Base-by-base conservation (phyloP, 2,329 filamentous ascomycete species). In the Ophiognomonia clavigignenti-juglandacearum region DNA sequence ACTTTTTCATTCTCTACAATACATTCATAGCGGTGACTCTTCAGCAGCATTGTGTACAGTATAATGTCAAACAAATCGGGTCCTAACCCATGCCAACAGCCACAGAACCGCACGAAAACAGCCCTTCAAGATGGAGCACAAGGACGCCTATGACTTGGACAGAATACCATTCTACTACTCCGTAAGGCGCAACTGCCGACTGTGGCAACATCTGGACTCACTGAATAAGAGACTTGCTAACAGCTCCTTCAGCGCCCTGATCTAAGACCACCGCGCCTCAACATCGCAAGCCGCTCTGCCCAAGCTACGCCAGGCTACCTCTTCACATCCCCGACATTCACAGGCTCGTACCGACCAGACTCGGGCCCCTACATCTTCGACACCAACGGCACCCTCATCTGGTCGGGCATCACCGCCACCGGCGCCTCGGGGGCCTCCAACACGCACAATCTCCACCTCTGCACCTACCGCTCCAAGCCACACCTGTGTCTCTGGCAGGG, bases 121-220 rank as follows among this genome's bases (percentile, higher is more conserved):
- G 19, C 18, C 8, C 10, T 11, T 14, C 6, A 23, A 37, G n/a
- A 37, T 37, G 35, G 35, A 37, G 35, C 35, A 37, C 35, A 37
- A 37, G 19, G 35, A 22, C 18, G 35, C 35, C 6, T 37, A 22
- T 14, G 35, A 37, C 19, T 23, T 37, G 19, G 35, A 37, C 35
- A 44, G 46, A n/a, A 37, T 48, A 9, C 46, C 36, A 4, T 48
- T 48, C 46, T 48, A 45, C 36, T 48, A 44, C n/a, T 48, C 46
- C 14, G 46, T 48, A 32, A 40, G 46, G 39, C 2, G n/a, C n/a
- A n/a, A n/a, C n/a, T n/a, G n/a, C n/a, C n/a, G n/a, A n/a, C n/a
- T n/a, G n/a, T n/a, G n/a, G n/a, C n/a, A n/a, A n/a, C 11, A 39
- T 16, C 9, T 3, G 2, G 4, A 16, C 32, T 26, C 11, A 29